Evolutionary conservation across 352 stramenopile species (phyloP).

Genomic region (Elongisporangium senticosum): DNA sequence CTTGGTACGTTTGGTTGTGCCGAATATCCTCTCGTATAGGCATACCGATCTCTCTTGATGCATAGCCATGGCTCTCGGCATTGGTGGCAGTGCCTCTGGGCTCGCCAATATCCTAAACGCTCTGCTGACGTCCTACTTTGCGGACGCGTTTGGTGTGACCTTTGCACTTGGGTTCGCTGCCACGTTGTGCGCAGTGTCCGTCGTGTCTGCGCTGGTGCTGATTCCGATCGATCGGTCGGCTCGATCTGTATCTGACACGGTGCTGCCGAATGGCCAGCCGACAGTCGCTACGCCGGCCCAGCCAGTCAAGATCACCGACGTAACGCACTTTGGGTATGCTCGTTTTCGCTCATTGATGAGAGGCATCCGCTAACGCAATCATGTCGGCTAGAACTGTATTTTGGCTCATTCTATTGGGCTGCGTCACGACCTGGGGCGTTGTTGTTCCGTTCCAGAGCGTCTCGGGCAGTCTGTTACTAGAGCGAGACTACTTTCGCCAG

Average conservation of each 20-base stretch:
- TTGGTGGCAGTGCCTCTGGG: slow-evolving; percentile 62
- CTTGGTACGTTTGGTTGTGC: slow-evolving; percentile 23
- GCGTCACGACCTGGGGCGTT: slow-evolving; percentile 75
- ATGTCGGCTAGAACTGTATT: slow-evolving; percentile 27
- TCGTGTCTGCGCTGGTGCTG: slow-evolving; percentile 42
- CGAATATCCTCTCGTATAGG: neutral
- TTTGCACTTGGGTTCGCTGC: slow-evolving; percentile 62
- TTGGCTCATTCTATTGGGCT: slow-evolving; percentile 63
- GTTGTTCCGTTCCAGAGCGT: slow-evolving; percentile 87
- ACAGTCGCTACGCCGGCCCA: slow-evolving; percentile 6
- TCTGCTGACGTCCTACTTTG: slow-evolving; percentile 56
- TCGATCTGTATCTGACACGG: slow-evolving; percentile 12
- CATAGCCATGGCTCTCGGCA: slow-evolving; percentile 70
- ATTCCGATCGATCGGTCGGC: slow-evolving; percentile 41
- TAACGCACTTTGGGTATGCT: slow-evolving; percentile 37
- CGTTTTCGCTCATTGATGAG: neutral
- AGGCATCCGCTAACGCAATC: neutral
- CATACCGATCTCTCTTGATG: neutral
- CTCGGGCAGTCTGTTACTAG: slow-evolving; percentile 69
- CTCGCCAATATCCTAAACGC: slow-evolving; percentile 83
- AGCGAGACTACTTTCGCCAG: slow-evolving; percentile 53
- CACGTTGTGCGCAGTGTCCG: slow-evolving; percentile 32
- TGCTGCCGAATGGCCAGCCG: slow-evolving; percentile 28
- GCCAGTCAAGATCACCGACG: slow-evolving; percentile 25
- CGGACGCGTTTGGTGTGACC: slow-evolving; percentile 37